Percentiles rank a stretch among this genome's conserved stretches.
Conservation (phyloP, 805 yeast species). For the Naumovozyma baii region DNA sequence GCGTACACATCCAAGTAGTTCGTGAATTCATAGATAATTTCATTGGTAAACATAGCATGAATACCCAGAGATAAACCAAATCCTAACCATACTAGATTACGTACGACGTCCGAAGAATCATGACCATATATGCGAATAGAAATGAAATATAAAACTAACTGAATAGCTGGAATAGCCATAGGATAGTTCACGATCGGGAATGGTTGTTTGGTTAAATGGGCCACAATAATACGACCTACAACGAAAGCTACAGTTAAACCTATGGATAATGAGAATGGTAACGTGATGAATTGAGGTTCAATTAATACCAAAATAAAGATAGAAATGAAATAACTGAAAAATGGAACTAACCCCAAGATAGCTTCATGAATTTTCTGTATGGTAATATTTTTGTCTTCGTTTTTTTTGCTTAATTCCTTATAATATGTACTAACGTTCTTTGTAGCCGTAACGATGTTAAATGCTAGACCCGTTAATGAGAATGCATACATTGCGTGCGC, state of each 20-base stretch:
- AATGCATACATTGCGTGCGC: conserved; percentile 44
- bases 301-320: conserved; percentile 40
- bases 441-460: conserved; percentile 63
- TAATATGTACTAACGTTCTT: conserved; percentile 47
- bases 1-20: conserved; percentile 78
- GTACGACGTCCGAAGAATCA: conserved; percentile 35
- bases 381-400: neutral
- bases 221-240: conserved; percentile 83
- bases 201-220: conserved; percentile 70
- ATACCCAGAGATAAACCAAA: conserved; percentile 59
- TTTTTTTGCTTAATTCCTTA: conserved; percentile 15
- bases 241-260: conserved; percentile 73
- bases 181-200: conserved; percentile 73
- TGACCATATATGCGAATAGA: conserved; percentile 18
- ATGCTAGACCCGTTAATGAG: conserved; percentile 48
- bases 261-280: conserved; percentile 60
- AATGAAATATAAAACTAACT: conserved; percentile 33
- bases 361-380: conserved; percentile 27
- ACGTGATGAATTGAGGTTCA: conserved; percentile 39
- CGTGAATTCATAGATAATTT: conserved; percentile 76
- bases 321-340: conserved; percentile 45
- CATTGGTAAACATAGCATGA: conserved; percentile 65
- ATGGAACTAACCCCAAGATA: conserved; percentile 57
- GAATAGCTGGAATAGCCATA: conserved; percentile 51
- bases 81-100: conserved; percentile 53